These are phyloP conservation scores for Viola odorata DNA, from an alignment of 345 rosid genomes.

Conservation along the genomic window DNA sequence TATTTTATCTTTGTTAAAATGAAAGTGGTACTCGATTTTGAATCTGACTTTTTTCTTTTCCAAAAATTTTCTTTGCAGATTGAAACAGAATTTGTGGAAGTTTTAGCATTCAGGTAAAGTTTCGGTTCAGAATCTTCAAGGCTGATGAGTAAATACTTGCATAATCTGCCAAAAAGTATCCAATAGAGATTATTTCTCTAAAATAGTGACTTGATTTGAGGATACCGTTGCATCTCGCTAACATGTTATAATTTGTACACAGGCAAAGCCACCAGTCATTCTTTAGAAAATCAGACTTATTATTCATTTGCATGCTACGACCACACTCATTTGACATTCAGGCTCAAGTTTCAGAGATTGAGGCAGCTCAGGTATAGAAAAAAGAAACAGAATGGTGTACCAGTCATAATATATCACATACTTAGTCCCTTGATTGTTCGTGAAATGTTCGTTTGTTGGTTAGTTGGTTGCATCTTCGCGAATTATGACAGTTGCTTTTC, in stretches of 20 bases:
- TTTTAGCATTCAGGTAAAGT: slow-evolving; percentile 57
- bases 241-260: neutral
- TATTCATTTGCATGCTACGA: slow-evolving; percentile 49
- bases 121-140: neutral
- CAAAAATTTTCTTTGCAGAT: slow-evolving; percentile 35
- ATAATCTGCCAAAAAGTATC: neutral
- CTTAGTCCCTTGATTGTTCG: neutral
- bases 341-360: slow-evolving; percentile 53
- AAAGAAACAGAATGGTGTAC: neutral
- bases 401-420: neutral
- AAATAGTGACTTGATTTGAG: neutral
- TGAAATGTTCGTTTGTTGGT: neutral
- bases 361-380: slow-evolving; percentile 46
- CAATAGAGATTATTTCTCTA: neutral
- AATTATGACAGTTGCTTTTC: neutral
- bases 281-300: slow-evolving; percentile 50
- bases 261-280: slow-evolving; percentile 61
- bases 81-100: slow-evolving; percentile 52
- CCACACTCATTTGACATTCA: slow-evolving; percentile 40
- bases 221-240: neutral
- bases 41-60: slow-evolving; percentile 6
- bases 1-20: too few species aligned
- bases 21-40: neutral
- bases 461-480: neutral
- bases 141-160: neutral